These are phyloP conservation scores for Zelonia costaricensis DNA, from an alignment of 208 protist genomes.

Conservation along the genomic window DNA sequence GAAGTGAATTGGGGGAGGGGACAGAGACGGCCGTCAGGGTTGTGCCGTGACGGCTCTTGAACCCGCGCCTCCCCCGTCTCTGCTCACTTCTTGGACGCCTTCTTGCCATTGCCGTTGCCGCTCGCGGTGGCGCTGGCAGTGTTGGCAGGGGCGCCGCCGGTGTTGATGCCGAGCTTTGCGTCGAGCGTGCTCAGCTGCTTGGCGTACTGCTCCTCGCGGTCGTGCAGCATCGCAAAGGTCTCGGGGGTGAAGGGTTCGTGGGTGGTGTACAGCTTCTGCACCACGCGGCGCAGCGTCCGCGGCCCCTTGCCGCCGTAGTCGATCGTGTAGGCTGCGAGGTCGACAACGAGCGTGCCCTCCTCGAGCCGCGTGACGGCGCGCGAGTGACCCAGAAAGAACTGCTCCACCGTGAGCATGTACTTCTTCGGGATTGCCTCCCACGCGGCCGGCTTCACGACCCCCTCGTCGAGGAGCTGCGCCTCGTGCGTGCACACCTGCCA, in stretches of 20 bases:
- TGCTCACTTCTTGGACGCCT: constrained; percentile 3
- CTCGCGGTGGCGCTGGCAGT: background rate
- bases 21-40: too few species aligned
- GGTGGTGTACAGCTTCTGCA: constrained; percentile 49
- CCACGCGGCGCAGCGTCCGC: constrained; percentile 64
- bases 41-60: too few species aligned
- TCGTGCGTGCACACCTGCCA: constrained; percentile 81
- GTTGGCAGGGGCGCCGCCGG: constrained; percentile 1
- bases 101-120: constrained; percentile 2
- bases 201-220: constrained; percentile 18
- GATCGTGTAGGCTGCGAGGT: constrained; percentile 56
- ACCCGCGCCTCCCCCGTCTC: too few species aligned
- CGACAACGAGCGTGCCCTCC: constrained; percentile 40
- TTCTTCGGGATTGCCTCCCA: constrained; percentile 80
- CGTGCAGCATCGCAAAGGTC: constrained; percentile 28
- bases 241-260: constrained; percentile 36
- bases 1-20: too few species aligned
- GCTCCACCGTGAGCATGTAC: constrained; percentile 61
- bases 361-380: constrained; percentile 52
- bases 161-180: constrained; percentile 38
- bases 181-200: constrained; percentile 39
- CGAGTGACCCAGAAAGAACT: constrained; percentile 69
- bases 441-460: constrained; percentile 71
- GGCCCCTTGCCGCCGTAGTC: constrained; percentile 85
- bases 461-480: constrained; percentile 72